Evolutionary conservation across 495 filamentous ascomycete species (phyloP).

Genomic region (Hypoxylon intermedium): DNA sequence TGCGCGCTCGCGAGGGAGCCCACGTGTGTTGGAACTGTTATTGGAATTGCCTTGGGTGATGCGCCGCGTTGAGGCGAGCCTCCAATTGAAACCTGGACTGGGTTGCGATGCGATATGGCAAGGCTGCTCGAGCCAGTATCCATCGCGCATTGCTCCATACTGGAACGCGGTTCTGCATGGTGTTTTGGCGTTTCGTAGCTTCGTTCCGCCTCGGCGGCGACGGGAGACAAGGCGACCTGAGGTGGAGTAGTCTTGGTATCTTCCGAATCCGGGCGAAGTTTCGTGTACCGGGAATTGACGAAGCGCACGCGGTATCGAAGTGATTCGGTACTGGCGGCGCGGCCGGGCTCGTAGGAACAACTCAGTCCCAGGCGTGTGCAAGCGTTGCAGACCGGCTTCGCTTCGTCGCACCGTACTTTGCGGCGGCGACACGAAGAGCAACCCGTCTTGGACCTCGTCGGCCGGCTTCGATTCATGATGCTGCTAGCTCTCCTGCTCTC

Average conservation of each 20-base stretch:
- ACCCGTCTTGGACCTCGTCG: conserved; percentile 29
- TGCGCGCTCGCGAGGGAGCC: too few species aligned
- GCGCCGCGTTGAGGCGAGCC: conserved; percentile 2
- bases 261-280: conserved; percentile 3
- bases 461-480: conserved; percentile 28
- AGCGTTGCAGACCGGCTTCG: conserved; percentile 57
- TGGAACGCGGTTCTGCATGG: conserved; percentile 2
- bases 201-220: not conserved
- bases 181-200: conserved; percentile 2
- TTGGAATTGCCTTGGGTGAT: conserved; percentile 3
- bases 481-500: too few species aligned
- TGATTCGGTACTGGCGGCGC: conserved; percentile 16
- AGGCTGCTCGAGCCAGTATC: not conserved
- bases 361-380: conserved; percentile 40
- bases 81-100: conserved; percentile 5
- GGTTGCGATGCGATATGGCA: conserved; percentile 4
- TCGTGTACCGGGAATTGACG: conserved; percentile 27
- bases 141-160: not conserved
- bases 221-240: not conserved
- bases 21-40: not conserved
- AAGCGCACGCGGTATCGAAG: conserved; percentile 28
- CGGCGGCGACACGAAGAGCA: conserved; percentile 62
- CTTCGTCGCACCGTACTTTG: conserved; percentile 65
- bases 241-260: conserved; percentile 5
- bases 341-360: conserved; percentile 26